phyloP scores from a whole-genome alignment of 495 filamentous ascomycete species.

The Penicillium taxi region DNA sequence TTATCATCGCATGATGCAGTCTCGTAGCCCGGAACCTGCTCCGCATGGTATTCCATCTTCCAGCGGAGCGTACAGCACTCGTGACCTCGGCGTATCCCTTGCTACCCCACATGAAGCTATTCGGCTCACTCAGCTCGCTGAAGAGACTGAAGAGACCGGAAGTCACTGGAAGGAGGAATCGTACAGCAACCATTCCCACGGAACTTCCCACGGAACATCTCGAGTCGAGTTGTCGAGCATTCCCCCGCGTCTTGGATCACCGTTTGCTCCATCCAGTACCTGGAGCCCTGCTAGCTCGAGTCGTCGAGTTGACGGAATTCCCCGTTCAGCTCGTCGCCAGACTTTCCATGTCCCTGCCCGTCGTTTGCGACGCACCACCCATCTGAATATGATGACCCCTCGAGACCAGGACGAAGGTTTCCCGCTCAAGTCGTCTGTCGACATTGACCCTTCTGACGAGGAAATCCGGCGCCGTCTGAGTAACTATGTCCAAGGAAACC shows the following conservation, averaged over 20 bases:
- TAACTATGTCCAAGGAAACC: conserved; percentile 39
- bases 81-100: conserved; percentile 81
- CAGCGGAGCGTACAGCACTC: conserved; percentile 56
- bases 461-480: conserved; percentile 43
- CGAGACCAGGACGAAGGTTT: conserved; percentile 48
- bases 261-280: conserved; percentile 48
- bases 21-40: conserved; percentile 67
- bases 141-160: conserved; percentile 20
- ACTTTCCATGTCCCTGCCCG: conserved; percentile 41
- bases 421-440: conserved; percentile 31
- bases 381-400: conserved; percentile 36
- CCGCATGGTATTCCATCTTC: conserved; percentile 36
- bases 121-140: conserved; percentile 57
- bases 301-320: conserved; percentile 23
- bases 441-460: conserved; percentile 38
- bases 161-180: conserved; percentile 23
- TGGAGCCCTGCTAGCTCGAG: conserved; percentile 46
- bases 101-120: conserved; percentile 59
- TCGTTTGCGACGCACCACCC: conserved; percentile 41
- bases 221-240: conserved; percentile 19
- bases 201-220: conserved; percentile 11
- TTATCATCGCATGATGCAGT: conserved; percentile 63
- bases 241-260: conserved; percentile 46
- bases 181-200: conserved; percentile 29
- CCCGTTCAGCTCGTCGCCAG: conserved; percentile 27